Evolutionary conservation across 139 green algal genomes (phyloP).

Genomic region (Astrephomene gubernaculifera): DNA sequence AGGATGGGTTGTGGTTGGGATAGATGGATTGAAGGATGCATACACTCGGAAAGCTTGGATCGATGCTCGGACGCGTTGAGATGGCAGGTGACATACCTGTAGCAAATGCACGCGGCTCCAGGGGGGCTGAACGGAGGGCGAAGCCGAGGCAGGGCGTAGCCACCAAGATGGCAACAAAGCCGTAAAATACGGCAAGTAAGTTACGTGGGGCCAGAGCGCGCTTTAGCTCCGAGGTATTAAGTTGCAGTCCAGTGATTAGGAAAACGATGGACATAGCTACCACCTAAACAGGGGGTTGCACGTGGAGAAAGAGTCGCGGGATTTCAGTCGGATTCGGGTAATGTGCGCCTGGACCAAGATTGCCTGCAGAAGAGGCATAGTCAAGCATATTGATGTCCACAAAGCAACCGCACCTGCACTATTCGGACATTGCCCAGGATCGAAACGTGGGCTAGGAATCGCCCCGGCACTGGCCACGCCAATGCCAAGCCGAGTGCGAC

Average conservation of each 20-base stretch:
- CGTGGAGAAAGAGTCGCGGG: too few relatives aligned
- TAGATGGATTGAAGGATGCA: too few relatives aligned
- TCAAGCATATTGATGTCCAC: too few relatives aligned
- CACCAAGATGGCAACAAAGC: slow-evolving; percentile 65
- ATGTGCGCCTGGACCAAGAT: too few relatives aligned
- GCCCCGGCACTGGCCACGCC: slow-evolving; percentile 39
- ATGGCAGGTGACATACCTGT: slow-evolving; percentile 7
- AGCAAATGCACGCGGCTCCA: slow-evolving; percentile 51
- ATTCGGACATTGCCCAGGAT: slow-evolving; percentile 40
- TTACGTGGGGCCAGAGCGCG: slow-evolving; percentile 33
- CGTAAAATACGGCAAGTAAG: slow-evolving; percentile 51
- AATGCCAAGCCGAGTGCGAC: slow-evolving; percentile 26
- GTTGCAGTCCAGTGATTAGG: slow-evolving; percentile 74
- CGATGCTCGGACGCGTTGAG: too few relatives aligned
- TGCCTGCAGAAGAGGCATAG: too few relatives aligned
- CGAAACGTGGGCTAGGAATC: not conserved
- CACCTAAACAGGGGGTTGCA: slow-evolving; percentile 26
- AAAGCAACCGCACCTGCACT: slow-evolving; percentile 32
- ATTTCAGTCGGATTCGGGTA: too few relatives aligned
- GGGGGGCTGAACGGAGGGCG: slow-evolving; percentile 45
- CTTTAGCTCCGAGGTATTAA: slow-evolving; percentile 61
- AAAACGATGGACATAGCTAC: slow-evolving; percentile 62
- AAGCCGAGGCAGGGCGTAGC: slow-evolving; percentile 79
- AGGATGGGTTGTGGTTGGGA: too few relatives aligned
- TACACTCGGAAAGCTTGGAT: too few relatives aligned